Percentiles rank a stretch among this genome's conserved stretches.
These are phyloP conservation scores for Achaetomium macrosporum DNA, from an alignment of 2,329 filamentous ascomycete genomes.

Conservation along the genomic window DNA sequence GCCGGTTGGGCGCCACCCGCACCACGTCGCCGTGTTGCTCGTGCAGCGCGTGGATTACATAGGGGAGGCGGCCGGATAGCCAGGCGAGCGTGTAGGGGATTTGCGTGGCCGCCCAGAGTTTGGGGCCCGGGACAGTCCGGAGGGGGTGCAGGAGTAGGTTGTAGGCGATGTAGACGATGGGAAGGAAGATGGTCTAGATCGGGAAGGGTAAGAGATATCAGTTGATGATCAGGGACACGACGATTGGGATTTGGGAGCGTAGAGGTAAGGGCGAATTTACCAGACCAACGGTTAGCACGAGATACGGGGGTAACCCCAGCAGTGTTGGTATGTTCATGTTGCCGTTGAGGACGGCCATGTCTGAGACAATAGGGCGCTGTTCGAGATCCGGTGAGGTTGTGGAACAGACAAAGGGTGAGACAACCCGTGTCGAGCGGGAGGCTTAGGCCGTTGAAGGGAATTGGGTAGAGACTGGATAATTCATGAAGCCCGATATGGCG, in stretches of 20 bases:
- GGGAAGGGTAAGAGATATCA: neutral
- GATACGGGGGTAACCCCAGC: neutral
- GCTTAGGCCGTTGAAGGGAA: no score
- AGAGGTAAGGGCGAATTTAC: neutral
- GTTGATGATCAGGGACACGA: neutral
- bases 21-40: constrained; percentile 18
- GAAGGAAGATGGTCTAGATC: neutral
- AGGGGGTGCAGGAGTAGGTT: constrained; percentile 19
- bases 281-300: neutral
- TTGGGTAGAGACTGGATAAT: no score
- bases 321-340: neutral
- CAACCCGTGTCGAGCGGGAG: no score
- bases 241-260: neutral
- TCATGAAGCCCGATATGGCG: no score
- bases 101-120: constrained; percentile 6
- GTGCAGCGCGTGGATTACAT: constrained; percentile 12
- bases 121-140: constrained; percentile 14
- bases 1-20: constrained; percentile 16
- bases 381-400: neutral
- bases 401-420: neutral
- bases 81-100: constrained; percentile 16
- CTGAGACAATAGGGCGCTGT: neutral
- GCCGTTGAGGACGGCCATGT: neutral
- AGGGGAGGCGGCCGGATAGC: neutral
- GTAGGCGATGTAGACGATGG: constrained; percentile 4